Evolutionary conservation across 345 rosid genomes (phyloP), one percentile per base, ranked within the genome.

Genomic region (Boechera divaricarpa): DNA sequence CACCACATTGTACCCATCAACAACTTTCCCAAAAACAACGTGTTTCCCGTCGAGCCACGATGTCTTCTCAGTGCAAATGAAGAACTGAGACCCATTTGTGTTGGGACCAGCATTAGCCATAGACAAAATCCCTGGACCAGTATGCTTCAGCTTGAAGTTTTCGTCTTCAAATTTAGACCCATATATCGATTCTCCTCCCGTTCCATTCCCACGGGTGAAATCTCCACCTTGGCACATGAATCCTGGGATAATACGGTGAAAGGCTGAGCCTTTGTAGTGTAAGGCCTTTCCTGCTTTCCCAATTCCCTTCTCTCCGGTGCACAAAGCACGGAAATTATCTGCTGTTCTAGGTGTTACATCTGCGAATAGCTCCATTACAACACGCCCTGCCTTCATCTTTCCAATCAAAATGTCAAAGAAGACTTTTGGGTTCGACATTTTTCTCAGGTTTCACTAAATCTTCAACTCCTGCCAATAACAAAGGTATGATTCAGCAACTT

Each of bases 201-300:
- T 91, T 41, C 98, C 98, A 64, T 91, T 87, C 67, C 94, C 97
- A n/a, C 87, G 84, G 0, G 94, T 89, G 81, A 94, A 91, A 68
- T 91, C 96, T 51, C 97, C 97, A 32, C 94, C 94, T 74, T 94
- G 98, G 77, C 98, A 94, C 98, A 87, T 91, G 86, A 91, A 94
- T 49, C 64, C 79, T 0, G 96, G 98, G 63, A 94, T 94, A n/a
- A 94, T 87, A 7, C 96, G 85, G 75, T 91, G 98, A 83, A 94
- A 94, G 21, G 82, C 21, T 0, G 93, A 90, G 73, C 97, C 94
- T 87, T 91, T 94, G 79, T 87, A 91, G 79, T 87, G 91, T 32
- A 91, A 63, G 0, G 79, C 86, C 85, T 87, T 87, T 7, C 96
- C 98, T 0, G 83, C 69, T 55, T 10, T 58, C 8, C 97, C 93